phyloP scores from a whole-genome alignment of 352 stramenopile genomes.

The Thraustochytrium striatum region DNA sequence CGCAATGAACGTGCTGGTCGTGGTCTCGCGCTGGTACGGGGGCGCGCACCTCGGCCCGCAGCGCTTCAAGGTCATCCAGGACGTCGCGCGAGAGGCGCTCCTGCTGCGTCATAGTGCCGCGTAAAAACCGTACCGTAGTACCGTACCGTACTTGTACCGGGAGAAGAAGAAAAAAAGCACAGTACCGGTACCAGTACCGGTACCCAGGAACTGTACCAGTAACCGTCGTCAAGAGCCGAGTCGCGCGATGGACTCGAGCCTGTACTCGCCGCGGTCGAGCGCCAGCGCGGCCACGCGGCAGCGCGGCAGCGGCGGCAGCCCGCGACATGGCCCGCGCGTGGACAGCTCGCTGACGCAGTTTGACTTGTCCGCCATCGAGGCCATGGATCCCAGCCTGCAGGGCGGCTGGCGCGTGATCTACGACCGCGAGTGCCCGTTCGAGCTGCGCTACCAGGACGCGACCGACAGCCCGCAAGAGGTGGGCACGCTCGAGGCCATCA shows the following conservation, averaged over 20 bases:
- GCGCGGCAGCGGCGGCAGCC: not conserved
- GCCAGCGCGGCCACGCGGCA: no score
- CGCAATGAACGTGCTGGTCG: not conserved
- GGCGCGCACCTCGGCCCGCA: not conserved
- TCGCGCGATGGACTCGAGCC: not conserved
- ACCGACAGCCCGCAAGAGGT: slow-evolving; percentile 79
- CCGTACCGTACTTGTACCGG: not conserved
- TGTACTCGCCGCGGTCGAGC: not conserved
- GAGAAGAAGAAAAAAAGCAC: not conserved
- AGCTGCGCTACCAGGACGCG: slow-evolving; percentile 76
- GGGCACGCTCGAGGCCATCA: slow-evolving; percentile 85
- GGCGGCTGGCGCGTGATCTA: slow-evolving; percentile 81
- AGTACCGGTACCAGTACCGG: not conserved
- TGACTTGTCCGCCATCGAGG: slow-evolving; percentile 40
- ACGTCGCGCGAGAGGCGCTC: not conserved
- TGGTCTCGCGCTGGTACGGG: not conserved
- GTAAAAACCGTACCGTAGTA: not conserved
- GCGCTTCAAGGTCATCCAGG: not conserved
- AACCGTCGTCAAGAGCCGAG: not conserved
- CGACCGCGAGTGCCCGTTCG: slow-evolving; percentile 80
- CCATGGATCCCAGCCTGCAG: slow-evolving; percentile 62
- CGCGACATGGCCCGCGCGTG: no score
- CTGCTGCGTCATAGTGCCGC: not conserved
- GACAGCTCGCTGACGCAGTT: slow-evolving; percentile 11
- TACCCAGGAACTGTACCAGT: not conserved